A percentile compares a stretch with the other conserved stretches of the same genome.
Conservation (phyloP, 2,329 filamentous ascomycete species). For the Lasiodiplodia hormozganensis region DNA sequence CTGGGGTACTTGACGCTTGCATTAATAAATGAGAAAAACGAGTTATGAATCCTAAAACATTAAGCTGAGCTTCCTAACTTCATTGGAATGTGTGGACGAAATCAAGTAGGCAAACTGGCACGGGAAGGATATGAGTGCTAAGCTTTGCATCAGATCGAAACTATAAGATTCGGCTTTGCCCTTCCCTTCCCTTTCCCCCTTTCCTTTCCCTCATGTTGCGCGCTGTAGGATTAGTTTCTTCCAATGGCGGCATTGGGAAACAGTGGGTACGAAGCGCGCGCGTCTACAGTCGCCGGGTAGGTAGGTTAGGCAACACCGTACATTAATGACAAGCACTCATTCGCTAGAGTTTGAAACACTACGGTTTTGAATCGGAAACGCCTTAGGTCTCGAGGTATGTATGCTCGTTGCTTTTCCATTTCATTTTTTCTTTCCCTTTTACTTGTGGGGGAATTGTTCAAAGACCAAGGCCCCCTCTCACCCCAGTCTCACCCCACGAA, state of each 20-base stretch:
- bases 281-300: background rate
- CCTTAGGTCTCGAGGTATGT: background rate
- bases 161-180: background rate
- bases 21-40: conserved; percentile 11
- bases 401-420: background rate
- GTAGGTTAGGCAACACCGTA: background rate
- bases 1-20: conserved; percentile 4
- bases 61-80: background rate
- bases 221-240: background rate
- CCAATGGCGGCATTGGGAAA: background rate
- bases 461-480: too few relatives aligned
- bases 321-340: background rate
- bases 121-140: background rate
- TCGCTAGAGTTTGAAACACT: background rate
- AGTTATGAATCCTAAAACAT: conserved; percentile 6
- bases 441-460: background rate
- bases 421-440: background rate
- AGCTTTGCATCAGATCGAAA: background rate
- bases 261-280: background rate
- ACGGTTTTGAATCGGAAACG: background rate
- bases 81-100: background rate
- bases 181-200: background rate
- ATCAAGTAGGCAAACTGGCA: background rate
- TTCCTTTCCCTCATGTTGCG: background rate
- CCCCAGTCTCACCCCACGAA: too few relatives aligned